Conservation (phyloP, 164 flowering plant genomes). For the Tetrastigma voinierianum region DNA sequence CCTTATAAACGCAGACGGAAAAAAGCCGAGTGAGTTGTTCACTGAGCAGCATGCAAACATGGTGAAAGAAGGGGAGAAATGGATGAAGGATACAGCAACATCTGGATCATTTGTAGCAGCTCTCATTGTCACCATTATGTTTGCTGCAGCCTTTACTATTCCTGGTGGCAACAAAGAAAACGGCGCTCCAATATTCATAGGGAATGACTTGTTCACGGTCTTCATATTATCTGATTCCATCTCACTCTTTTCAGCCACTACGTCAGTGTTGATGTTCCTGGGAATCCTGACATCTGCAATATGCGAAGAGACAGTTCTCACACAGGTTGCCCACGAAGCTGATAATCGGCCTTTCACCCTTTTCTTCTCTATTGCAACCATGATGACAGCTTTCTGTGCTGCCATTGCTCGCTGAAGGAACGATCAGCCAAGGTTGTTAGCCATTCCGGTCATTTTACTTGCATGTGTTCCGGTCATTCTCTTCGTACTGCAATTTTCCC, state of each 20-base stretch:
- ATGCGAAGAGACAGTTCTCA: slow-evolving; percentile 21
- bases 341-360: slow-evolving; percentile 19
- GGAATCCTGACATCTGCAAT: slow-evolving; percentile 24
- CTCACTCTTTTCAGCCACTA: slow-evolving; percentile 20
- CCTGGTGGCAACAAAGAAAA: slow-evolving; percentile 22
- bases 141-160: slow-evolving; percentile 19
- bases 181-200: slow-evolving; percentile 5
- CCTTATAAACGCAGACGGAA: neutral
- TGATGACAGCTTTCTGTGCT: slow-evolving; percentile 26
- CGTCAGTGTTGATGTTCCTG: slow-evolving; percentile 19
- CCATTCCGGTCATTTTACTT: slow-evolving; percentile 11
- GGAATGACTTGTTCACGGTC: neutral
- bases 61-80: slow-evolving; percentile 16
- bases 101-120: slow-evolving; percentile 19
- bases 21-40: slow-evolving; percentile 26
- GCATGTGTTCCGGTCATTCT: slow-evolving; percentile 9
- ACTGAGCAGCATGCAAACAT: slow-evolving; percentile 17
- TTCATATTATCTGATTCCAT: slow-evolving; percentile 16
- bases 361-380: slow-evolving; percentile 20
- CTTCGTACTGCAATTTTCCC: slow-evolving; percentile 8
- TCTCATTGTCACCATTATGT: slow-evolving; percentile 23
- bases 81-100: slow-evolving; percentile 19
- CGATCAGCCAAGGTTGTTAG: neutral
- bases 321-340: slow-evolving; percentile 16
- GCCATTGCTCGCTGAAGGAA: slow-evolving; percentile 11